Conservation (phyloP, 495 filamentous ascomycete species). For the Neurospora discreta region DNA sequence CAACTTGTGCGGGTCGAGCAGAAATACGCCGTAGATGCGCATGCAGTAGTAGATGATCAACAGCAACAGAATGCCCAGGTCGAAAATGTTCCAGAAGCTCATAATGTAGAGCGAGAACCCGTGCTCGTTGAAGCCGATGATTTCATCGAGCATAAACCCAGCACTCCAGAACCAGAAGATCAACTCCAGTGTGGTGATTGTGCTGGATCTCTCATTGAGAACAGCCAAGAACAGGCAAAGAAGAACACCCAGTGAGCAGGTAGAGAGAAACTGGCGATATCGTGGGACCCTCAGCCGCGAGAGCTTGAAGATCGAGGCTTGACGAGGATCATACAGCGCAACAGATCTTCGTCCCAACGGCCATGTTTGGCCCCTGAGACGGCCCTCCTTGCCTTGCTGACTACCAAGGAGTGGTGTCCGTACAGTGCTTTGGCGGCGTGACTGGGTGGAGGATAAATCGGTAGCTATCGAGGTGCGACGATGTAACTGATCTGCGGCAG, state of each 20-base stretch:
- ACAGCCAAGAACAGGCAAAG: slow-evolving; percentile 77
- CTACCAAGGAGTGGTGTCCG: slow-evolving; percentile 33
- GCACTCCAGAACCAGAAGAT: slow-evolving; percentile 96
- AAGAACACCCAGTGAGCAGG: slow-evolving; percentile 68
- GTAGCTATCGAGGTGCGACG: slow-evolving; percentile 29
- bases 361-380: slow-evolving; percentile 14
- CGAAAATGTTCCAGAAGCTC: slow-evolving; percentile 95
- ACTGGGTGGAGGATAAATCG: slow-evolving; percentile 7
- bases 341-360: slow-evolving; percentile 56
- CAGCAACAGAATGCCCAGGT: slow-evolving; percentile 77
- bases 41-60: slow-evolving; percentile 81
- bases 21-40: slow-evolving; percentile 71
- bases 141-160: slow-evolving; percentile 92
- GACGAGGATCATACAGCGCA: slow-evolving; percentile 77
- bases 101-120: slow-evolving; percentile 91
- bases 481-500: slow-evolving; percentile 70
- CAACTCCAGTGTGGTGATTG: slow-evolving; percentile 71
- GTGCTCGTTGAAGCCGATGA: slow-evolving; percentile 86
- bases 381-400: slow-evolving; percentile 28
- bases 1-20: slow-evolving; percentile 56
- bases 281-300: slow-evolving; percentile 80
- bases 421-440: slow-evolving; percentile 23
- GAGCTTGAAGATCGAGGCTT: slow-evolving; percentile 83
- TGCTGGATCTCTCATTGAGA: slow-evolving; percentile 51
- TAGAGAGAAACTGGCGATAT: slow-evolving; percentile 82